Conservation (phyloP, 2,329 filamentous ascomycete genomes). For the Periconia sp. region DNA sequence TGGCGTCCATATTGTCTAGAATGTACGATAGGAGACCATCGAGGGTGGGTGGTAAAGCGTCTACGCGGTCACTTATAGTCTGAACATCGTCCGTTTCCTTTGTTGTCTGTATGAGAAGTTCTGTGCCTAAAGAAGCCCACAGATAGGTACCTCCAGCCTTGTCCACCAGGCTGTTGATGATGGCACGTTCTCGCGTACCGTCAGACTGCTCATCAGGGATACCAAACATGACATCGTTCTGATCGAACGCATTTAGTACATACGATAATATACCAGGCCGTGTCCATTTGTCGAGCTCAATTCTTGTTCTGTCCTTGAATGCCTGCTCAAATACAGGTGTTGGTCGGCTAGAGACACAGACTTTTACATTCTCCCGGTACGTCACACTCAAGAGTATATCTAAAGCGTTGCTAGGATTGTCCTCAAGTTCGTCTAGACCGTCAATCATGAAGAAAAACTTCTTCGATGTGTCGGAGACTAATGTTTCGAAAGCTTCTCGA, state of each 20-base stretch:
- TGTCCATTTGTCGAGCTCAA: constrained; percentile 25
- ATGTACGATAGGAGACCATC: constrained; percentile 28
- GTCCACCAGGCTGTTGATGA: constrained; percentile 24
- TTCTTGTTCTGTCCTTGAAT: constrained; percentile 23
- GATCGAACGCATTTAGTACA: constrained; percentile 17
- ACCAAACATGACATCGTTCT: constrained; percentile 22
- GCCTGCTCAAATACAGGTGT: constrained; percentile 21
- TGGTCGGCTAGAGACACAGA: constrained; percentile 32
- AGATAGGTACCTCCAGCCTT: constrained; percentile 29
- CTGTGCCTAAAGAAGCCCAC: constrained; percentile 27
- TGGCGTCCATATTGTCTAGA: constrained; percentile 20
- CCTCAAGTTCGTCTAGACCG: constrained; percentile 34
- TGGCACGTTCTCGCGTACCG: constrained; percentile 20
- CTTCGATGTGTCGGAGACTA: constrained; percentile 28
- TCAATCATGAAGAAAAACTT: constrained; percentile 39
- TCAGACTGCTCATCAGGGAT: constrained; percentile 21
- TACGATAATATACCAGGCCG: constrained; percentile 21
- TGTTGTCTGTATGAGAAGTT: constrained; percentile 22
- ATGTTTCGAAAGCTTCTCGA: constrained; percentile 24
- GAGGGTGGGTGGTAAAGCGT: constrained; percentile 25
- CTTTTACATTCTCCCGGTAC: constrained; percentile 33
- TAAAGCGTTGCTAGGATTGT: constrained; percentile 21
- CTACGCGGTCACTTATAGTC: constrained; percentile 22
- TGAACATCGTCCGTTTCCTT: constrained; percentile 24
- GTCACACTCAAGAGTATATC: constrained; percentile 19